phyloP scores from a whole-genome alignment of 129 eudicot species.

The Pseudognaphalium luteoalbum region DNA sequence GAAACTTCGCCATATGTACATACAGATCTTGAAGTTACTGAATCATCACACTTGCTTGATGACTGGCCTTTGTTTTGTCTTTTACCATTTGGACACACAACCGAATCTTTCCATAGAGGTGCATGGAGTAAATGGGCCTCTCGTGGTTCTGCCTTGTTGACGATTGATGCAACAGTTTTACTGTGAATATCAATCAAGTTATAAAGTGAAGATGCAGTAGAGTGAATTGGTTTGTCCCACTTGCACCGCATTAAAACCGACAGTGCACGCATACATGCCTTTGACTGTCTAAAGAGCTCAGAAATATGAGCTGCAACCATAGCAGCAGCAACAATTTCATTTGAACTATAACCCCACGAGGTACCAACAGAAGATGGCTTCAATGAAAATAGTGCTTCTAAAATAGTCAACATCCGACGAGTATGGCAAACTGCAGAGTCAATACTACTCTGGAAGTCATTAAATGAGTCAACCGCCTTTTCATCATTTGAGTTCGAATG shows the following conservation, averaged over 20 bases:
- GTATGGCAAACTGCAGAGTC: slow-evolving; percentile 83
- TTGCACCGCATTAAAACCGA: slow-evolving; percentile 75
- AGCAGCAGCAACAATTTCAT: slow-evolving; percentile 98
- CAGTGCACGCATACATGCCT: slow-evolving; percentile 86
- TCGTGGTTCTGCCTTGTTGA: slow-evolving; percentile 87
- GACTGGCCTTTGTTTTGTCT: slow-evolving; percentile 42
- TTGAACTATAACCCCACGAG: slow-evolving; percentile 93
- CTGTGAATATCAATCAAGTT: slow-evolving; percentile 84
- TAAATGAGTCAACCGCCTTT: slow-evolving; percentile 45
- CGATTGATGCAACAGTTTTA: slow-evolving; percentile 94
- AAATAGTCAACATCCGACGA: slow-evolving; percentile 70
- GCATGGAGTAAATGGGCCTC: slow-evolving; percentile 73
- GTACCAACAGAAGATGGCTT: slow-evolving; percentile 95
- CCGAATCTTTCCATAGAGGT: slow-evolving; percentile 49
- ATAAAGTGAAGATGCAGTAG: slow-evolving; percentile 77
- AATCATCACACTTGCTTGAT: slow-evolving; percentile 38
- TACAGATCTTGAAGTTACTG: slow-evolving; percentile 29
- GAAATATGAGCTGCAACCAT: slow-evolving; percentile 99
- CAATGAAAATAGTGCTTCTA: slow-evolving; percentile 70
- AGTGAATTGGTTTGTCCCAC: slow-evolving; percentile 83
- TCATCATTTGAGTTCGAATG: slow-evolving; percentile 32
- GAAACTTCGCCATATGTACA: slow-evolving; percentile 41
- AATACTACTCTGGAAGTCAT: slow-evolving; percentile 52
- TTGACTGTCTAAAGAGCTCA: slow-evolving; percentile 79
- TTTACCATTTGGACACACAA: slow-evolving; percentile 49